Evolutionary conservation across 768 basidiomycete genomes (phyloP).

Genomic region (Porpolomopsis calyptriformis): DNA sequence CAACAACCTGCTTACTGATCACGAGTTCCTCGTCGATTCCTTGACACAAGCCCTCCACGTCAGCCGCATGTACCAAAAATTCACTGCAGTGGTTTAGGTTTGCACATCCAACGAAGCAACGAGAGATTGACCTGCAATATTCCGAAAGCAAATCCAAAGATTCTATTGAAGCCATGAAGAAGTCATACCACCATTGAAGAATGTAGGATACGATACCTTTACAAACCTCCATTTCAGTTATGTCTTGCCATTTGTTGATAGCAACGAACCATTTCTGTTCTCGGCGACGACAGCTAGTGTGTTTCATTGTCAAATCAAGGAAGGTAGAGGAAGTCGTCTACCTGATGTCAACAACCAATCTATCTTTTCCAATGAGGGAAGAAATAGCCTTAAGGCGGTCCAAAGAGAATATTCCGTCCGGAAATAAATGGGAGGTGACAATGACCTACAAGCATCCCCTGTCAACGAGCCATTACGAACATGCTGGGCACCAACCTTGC

Average conservation of each 20-base stretch:
- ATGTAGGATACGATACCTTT: conserved; percentile 38
- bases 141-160: conserved; percentile 65
- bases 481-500: conserved; percentile 57
- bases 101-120: not conserved
- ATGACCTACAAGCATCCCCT: conserved; percentile 56
- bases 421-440: conserved; percentile 95
- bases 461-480: not conserved
- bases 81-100: conserved; percentile 43
- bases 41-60: conserved; percentile 94
- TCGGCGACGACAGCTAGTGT: conserved; percentile 68
- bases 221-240: conserved; percentile 89
- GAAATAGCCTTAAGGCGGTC: conserved; percentile 58
- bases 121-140: conserved; percentile 60
- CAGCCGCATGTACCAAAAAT: conserved; percentile 94
- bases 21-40: conserved; percentile 92
- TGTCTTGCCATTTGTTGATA: conserved; percentile 98
- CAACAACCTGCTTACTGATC: conserved; percentile 37
- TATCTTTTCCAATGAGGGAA: conserved; percentile 64
- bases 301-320: not conserved
- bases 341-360: conserved; percentile 92
- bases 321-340: conserved; percentile 21
- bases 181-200: not conserved
- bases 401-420: conserved; percentile 65
- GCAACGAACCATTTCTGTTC: conserved; percentile 82
- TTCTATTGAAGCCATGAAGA: conserved; percentile 33